phyloP scores from a whole-genome alignment of 257 asterid genomes.

The Orobanche coerulescens region DNA sequence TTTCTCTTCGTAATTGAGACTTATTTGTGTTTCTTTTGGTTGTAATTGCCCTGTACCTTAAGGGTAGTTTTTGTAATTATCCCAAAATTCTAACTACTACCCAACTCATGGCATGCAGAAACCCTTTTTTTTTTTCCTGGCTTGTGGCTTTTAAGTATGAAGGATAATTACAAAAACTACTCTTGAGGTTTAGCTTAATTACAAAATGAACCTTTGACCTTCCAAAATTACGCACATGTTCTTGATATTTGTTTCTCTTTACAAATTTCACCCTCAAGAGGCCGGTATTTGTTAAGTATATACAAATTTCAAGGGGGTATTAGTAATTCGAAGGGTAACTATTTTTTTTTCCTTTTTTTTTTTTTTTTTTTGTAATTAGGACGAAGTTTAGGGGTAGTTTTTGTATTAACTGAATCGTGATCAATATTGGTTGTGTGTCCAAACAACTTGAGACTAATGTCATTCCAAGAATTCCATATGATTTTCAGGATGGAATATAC shows the following conservation, averaged over 20 bases:
- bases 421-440: too few relatives aligned
- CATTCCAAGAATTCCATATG: slow-evolving; percentile 2
- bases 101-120: not conserved
- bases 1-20: too few relatives aligned
- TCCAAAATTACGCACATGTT: not conserved
- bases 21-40: too few relatives aligned
- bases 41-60: too few relatives aligned
- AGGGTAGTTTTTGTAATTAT: not conserved
- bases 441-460: not conserved
- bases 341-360: too few relatives aligned
- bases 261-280: not conserved
- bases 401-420: not conserved
- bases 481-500: slow-evolving; percentile 77
- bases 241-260: not conserved
- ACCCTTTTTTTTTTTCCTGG: not conserved
- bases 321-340: not conserved
- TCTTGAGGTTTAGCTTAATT: not conserved
- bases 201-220: not conserved
- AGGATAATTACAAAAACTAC: not conserved
- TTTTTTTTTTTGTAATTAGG: not conserved
- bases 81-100: not conserved
- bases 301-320: not conserved
- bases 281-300: not conserved
- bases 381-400: not conserved
- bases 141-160: not conserved